These are phyloP conservation scores for Quercus wislizeni DNA, from an alignment of 306 rosid species.

Conservation along the genomic window DNA sequence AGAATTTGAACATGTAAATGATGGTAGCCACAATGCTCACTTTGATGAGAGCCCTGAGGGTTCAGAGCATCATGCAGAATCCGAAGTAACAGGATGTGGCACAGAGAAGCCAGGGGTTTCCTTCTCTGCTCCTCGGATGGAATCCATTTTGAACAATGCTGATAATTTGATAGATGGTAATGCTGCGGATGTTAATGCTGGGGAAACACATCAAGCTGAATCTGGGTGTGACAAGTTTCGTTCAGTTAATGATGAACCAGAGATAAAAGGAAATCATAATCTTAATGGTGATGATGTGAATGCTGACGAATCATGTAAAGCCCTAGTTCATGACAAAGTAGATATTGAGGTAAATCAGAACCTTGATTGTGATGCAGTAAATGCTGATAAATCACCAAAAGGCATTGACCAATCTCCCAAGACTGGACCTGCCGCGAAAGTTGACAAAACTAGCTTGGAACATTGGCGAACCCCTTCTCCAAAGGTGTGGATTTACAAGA, in stretches of 20 bases:
- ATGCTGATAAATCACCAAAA: slow-evolving; percentile 21
- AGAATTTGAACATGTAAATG: slow-evolving; percentile 41
- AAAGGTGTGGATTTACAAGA: slow-evolving; percentile 40
- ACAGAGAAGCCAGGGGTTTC: slow-evolving; percentile 33
- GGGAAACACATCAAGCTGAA: slow-evolving; percentile 34
- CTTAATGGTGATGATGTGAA: slow-evolving; percentile 8
- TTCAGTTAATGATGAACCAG: slow-evolving; percentile 13
- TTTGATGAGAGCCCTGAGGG: slow-evolving; percentile 38
- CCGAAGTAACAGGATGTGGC: slow-evolving; percentile 25
- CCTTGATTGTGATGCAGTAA: slow-evolving; percentile 3
- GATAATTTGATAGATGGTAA: slow-evolving; percentile 22
- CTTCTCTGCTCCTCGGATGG: slow-evolving; percentile 29
- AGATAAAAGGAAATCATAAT: neutral
- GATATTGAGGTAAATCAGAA: slow-evolving; percentile 1
- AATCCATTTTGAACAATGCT: slow-evolving; percentile 11
- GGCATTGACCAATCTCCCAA: slow-evolving; percentile 12
- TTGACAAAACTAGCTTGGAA: slow-evolving; percentile 32
- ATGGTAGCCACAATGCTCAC: slow-evolving; percentile 27
- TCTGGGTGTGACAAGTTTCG: slow-evolving; percentile 19
- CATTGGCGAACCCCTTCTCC: slow-evolving; percentile 26
- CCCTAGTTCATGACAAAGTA: slow-evolving; percentile 1
- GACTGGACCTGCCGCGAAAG: slow-evolving; percentile 24
- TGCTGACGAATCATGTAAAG: slow-evolving; percentile 13
- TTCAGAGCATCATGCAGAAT: slow-evolving; percentile 43
- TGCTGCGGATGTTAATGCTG: slow-evolving; percentile 20